Percentiles rank a stretch among this genome's conserved stretches.
These are phyloP conservation scores for Arctium lappa DNA, from an alignment of 129 eudicot species.

Conservation along the genomic window DNA sequence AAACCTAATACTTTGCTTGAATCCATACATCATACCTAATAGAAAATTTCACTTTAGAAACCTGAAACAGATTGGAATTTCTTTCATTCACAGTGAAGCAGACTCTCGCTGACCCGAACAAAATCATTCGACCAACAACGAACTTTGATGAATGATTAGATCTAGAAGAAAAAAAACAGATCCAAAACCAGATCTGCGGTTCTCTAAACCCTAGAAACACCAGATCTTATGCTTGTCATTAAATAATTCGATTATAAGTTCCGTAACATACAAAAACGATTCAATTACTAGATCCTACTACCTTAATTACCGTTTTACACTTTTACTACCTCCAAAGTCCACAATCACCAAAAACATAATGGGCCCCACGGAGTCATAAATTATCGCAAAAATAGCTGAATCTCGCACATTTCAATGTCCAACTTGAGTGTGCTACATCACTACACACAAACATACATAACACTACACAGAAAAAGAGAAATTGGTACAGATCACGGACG, in stretches of 20 bases:
- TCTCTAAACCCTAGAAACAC: constrained; percentile 14
- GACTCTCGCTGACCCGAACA: constrained; percentile 20
- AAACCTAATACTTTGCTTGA: neutral
- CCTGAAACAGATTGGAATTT: constrained; percentile 15
- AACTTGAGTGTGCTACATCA: neutral
- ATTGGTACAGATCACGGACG: constrained; percentile 12
- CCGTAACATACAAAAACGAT: neutral
- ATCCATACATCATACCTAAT: constrained; percentile 14
- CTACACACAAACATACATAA: neutral
- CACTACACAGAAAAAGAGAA: constrained; percentile 8
- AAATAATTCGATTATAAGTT: neutral
- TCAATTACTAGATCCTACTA: neutral
- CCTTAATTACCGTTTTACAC: constrained; percentile 4
- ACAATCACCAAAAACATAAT: neutral
- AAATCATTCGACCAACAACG: constrained; percentile 6
- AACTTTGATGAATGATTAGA: constrained; percentile 16
- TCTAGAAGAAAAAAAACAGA: constrained; percentile 14
- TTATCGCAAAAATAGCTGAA: constrained; percentile 1
- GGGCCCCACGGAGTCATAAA: constrained; percentile 5
- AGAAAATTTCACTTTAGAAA: constrained; percentile 15
- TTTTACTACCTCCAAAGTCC: constrained; percentile 6
- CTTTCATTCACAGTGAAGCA: constrained; percentile 25
- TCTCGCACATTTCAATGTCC: neutral
- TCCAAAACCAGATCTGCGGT: constrained; percentile 35
- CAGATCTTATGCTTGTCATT: constrained; percentile 19